These are phyloP conservation scores for Setaria viridis DNA, from an alignment of 202 grass and related monocot genomes.

Conservation along the genomic window DNA sequence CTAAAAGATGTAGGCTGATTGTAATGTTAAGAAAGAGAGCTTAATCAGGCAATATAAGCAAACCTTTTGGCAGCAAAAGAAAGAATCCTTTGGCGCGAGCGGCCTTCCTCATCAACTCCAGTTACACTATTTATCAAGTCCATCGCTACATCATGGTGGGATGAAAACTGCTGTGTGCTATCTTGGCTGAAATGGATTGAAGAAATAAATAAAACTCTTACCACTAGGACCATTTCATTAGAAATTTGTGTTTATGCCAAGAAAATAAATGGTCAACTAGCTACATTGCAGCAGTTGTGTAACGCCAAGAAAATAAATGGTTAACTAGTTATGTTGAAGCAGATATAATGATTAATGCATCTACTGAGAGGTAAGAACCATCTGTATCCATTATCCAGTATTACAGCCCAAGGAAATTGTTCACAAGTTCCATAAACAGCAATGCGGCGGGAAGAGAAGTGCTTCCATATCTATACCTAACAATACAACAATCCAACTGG, in stretches of 20 bases:
- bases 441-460: neutral
- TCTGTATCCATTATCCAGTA: constrained; percentile 8
- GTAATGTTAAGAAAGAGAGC: constrained; percentile 21
- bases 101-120: constrained; percentile 96
- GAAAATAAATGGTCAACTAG: constrained; percentile 15
- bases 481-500: constrained; percentile 4
- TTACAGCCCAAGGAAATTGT: neutral
- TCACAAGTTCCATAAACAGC: neutral
- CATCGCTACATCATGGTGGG: constrained; percentile 84
- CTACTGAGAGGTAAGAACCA: neutral
- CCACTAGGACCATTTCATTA: neutral
- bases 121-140: constrained; percentile 97
- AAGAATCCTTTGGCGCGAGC: constrained; percentile 96
- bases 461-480: constrained; percentile 3
- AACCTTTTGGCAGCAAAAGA: constrained; percentile 99
- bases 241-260: neutral
- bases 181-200: constrained; percentile 77
- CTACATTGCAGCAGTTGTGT: neutral
- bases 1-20: neutral
- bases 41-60: constrained; percentile 36
- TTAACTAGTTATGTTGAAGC: constrained; percentile 18
- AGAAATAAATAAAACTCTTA: constrained; percentile 36
- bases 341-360: constrained; percentile 21
- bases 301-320: neutral
- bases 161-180: constrained; percentile 58